Evolutionary conservation across 352 stramenopile species (phyloP), one percentile per base, ranked within the genome.

Genomic region (Pythium phragmiticola): DNA sequence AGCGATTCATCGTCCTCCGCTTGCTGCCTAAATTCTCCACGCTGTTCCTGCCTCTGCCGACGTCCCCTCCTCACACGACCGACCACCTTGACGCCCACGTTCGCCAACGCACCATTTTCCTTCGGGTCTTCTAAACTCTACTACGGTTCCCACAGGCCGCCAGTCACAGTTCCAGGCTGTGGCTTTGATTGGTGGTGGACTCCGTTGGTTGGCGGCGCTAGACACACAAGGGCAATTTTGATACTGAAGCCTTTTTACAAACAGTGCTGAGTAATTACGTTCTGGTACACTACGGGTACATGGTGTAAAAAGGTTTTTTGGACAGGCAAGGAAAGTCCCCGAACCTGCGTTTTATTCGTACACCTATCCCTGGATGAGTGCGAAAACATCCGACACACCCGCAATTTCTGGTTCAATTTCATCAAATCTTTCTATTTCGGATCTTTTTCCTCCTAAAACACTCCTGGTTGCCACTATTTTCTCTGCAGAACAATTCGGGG

Each of bases 51-150:
- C 21, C 45, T 7, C n/a, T n/a, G 45, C 16, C 45, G 45, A 50
- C 7, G 7, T 21, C 45, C n/a, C 45, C 45, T n/a, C 26, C 26
- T 17, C 34, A 6, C 54, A 41, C 39, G 37, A 17, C 28, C 50
- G 21, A 46, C 33, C 42, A 19, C 53, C 33, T 26, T 11, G 11
- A 37, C 42, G 12, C 14, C 14, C 57, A 30, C 42, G 21, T 55
- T 46, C 12, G 39, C 4, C 30, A 28, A 72, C 66, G 68, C 80
- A 92, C 83, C 83, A 92, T 92, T 90, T 90, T 89, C 72, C 75
- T 79, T 79, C 85, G 87, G 83, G 83, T 89, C 81, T 92, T 90
- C 80, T 92, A 92, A 92, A 92, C 80, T 87, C 86, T 88, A 92
- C 74, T 92, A 89, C 51, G 39, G 59, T 30, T 45, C 52, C 39